Percentiles rank a stretch among this genome's conserved stretches.
Conservation (phyloP, 768 basidiomycete genomes). For the Plicaturopsis crispa region DNA sequence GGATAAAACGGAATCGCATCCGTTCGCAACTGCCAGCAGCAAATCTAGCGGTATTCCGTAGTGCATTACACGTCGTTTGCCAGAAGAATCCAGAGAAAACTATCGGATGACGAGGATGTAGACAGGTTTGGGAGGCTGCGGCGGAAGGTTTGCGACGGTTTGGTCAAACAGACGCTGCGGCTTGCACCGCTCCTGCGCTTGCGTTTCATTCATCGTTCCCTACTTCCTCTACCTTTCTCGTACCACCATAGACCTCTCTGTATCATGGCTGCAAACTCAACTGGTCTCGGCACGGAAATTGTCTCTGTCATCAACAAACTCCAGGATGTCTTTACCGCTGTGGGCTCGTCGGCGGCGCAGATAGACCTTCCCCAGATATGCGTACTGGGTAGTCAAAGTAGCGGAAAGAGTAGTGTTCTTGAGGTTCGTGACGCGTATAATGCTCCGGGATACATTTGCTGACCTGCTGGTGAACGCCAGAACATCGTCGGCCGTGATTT, state of each 20-base stretch:
- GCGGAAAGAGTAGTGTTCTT: conserved; percentile 88
- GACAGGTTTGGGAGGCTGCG: too few relatives aligned
- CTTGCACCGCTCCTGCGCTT: too few relatives aligned
- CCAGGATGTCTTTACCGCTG: conserved; percentile 83
- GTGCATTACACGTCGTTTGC: too few relatives aligned
- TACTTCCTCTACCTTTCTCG: conserved; percentile 5
- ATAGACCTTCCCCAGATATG: conserved; percentile 93
- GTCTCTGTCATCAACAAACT: conserved; percentile 81
- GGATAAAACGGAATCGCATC: too few relatives aligned
- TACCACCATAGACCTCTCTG: conserved; percentile 7
- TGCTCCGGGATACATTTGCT: conserved; percentile 5
- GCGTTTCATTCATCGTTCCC: conserved; percentile 6
- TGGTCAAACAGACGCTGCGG: conserved; percentile 3
- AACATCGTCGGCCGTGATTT: conserved; percentile 99
- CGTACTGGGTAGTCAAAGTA: conserved; percentile 86
- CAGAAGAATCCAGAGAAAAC: too few relatives aligned
- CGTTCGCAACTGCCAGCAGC: too few relatives aligned
- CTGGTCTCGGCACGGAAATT: conserved; percentile 76
- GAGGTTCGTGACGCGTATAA: conserved; percentile 45
- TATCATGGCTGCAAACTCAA: conserved; percentile 42
- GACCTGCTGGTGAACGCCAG: conserved; percentile 28
- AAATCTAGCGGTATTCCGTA: too few relatives aligned
- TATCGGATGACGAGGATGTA: too few relatives aligned
- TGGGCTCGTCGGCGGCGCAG: conserved; percentile 67
- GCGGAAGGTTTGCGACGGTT: too few relatives aligned